Evolutionary conservation across 306 rosid species (phyloP).

Genomic region (Quercus berberidifolia): DNA sequence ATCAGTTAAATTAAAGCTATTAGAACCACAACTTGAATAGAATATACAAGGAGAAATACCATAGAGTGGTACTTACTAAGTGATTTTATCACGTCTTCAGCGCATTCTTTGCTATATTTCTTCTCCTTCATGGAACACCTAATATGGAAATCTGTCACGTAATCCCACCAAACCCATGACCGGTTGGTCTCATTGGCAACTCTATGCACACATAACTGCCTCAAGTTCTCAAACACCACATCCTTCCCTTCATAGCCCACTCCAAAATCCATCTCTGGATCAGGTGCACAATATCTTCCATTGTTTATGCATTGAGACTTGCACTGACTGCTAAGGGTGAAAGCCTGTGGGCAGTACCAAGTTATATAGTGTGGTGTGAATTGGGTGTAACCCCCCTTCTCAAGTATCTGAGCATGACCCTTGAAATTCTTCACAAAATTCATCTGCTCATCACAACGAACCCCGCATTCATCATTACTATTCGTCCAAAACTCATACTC

Average conservation of each 20-base stretch:
- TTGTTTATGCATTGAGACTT: slow-evolving; percentile 86
- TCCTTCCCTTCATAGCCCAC: slow-evolving; percentile 90
- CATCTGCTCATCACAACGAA: slow-evolving; percentile 92
- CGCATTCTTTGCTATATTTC: slow-evolving; percentile 78
- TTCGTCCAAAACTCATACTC: slow-evolving; percentile 98
- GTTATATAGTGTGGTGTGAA: slow-evolving; percentile 93
- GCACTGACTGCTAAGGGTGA: slow-evolving; percentile 60
- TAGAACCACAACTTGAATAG: not conserved
- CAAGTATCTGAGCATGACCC: slow-evolving; percentile 98
- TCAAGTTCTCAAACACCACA: slow-evolving; percentile 80
- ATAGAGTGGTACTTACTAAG: slow-evolving; percentile 42
- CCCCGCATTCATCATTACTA: slow-evolving; percentile 93
- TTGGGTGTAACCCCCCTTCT: slow-evolving; percentile 72
- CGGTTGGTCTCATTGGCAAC: slow-evolving; percentile 67
- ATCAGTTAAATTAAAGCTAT: slow-evolving; percentile 8
- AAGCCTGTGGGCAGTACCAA: slow-evolving; percentile 84
- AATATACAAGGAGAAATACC: not conserved
- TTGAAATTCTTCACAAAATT: slow-evolving; percentile 70
- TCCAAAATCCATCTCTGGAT: slow-evolving; percentile 80
- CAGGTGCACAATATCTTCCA: slow-evolving; percentile 92
- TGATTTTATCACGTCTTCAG: slow-evolving; percentile 73
- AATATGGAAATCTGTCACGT: slow-evolving; percentile 87
- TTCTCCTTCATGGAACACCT: slow-evolving; percentile 97
- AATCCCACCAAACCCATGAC: slow-evolving; percentile 99
- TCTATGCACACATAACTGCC: slow-evolving; percentile 97